A percentile compares a stretch with the other conserved stretches of the same genome.
phyloP scores from a whole-genome alignment of 805 yeast genomes.

The Ascoidea asiatica region DNA sequence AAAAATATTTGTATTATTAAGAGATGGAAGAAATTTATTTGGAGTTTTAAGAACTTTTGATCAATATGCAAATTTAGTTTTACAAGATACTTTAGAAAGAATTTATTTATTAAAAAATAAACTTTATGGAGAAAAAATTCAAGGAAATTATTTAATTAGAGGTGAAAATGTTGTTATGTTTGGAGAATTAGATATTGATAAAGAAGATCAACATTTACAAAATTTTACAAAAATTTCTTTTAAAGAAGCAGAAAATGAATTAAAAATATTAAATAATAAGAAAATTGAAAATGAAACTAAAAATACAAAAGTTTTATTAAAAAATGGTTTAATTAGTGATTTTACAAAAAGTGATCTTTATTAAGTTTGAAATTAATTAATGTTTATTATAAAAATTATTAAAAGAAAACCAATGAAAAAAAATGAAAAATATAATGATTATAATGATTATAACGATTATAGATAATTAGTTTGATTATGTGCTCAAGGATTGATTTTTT shows the following conservation, averaged over 20 bases:
- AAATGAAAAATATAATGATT: too few species aligned
- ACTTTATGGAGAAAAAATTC: conserved; percentile 58
- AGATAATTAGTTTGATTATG: too few species aligned
- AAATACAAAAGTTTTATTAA: conserved; percentile 34
- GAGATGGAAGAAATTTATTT: conserved; percentile 80
- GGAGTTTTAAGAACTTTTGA: conserved; percentile 93
- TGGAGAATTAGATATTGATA: conserved; percentile 87
- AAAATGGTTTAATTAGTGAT: conserved; percentile 44
- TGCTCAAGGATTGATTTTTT: background rate
- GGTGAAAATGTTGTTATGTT: conserved; percentile 93
- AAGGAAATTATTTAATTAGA: conserved; percentile 79
- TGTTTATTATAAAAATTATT: conserved; percentile 20
- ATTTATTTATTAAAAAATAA: conserved; percentile 45
- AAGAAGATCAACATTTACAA: conserved; percentile 58
- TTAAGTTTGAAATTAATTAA: conserved; percentile 37
- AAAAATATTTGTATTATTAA: conserved; percentile 67
- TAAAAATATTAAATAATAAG: conserved; percentile 17
- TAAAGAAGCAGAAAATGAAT: conserved; percentile 40
- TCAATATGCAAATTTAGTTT: conserved; percentile 83
- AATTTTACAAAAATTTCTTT: conserved; percentile 46
- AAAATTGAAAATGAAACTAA: conserved; percentile 27
- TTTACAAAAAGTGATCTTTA: conserved; percentile 42
- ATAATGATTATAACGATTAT: too few species aligned
- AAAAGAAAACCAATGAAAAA: background rate
- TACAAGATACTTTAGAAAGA: conserved; percentile 85